Evolutionary conservation across 768 basidiomycete genomes (phyloP), one percentile per base, ranked within the genome.

Genomic region (Kwoniella sp.): DNA sequence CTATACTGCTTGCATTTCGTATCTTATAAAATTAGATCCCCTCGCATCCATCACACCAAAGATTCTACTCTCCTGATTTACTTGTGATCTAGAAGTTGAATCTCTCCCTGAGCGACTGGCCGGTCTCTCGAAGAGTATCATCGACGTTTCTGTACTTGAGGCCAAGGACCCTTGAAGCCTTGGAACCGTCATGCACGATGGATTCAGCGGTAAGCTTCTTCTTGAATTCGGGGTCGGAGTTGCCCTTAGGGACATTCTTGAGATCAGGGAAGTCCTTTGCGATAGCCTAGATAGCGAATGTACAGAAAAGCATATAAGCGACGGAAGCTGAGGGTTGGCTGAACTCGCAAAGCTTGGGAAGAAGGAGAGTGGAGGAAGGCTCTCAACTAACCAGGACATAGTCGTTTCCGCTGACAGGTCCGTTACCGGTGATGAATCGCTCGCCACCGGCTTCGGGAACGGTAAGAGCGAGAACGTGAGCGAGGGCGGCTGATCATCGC

Each of bases 371-470:
- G n/a, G 19, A 15, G 22, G 1, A 36, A 36, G 22, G 22, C 25
- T 44, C 17, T 44, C 17, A 29, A 69, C 71, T 62, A 47, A 76
- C 72, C 24, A 66, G 49, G 37, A 70, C 73, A 61, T 76, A 72
- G 36, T 80, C 80, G 62, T 80, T 75, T 2, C 72, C 73, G 55
- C 58, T 71, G 67, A 76, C 69, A 0, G 76, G 66, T 1, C 77
- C 80, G 30, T 60, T 79, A n/a, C 77, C 78, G 44, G 85, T 66
- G 70, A 89, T 82, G 70, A 88, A 83, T 33, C 88, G 81, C 59
- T 88, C 82, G 1, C 85, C 85, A 2, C 83, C 84, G 0, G 87
- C 87, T 1, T 80, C 82, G 26, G 83, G 80, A 54, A 82, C 83
- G 57, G 82, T 82, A 22, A 90, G 74, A 3, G 86, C 85, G 5